These are phyloP conservation scores for Nicotiana rustica DNA, from an alignment of 305 asterid genomes.

Conservation along the genomic window DNA sequence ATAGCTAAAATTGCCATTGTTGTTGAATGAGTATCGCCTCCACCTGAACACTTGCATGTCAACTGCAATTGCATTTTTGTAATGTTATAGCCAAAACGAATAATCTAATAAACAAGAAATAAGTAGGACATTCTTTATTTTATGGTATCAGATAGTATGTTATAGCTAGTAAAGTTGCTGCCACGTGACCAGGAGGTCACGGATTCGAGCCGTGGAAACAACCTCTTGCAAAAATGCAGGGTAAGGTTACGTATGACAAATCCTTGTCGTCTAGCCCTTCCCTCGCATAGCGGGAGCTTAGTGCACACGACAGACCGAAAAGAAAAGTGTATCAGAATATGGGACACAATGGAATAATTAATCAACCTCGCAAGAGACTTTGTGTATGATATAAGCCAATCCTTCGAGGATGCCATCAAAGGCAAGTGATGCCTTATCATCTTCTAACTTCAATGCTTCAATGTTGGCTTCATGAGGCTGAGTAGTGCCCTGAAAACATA, in stretches of 20 bases:
- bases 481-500: conserved; percentile 56
- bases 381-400: conserved; percentile 62
- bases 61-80: conserved; percentile 51
- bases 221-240: no score
- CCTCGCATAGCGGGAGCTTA: no score
- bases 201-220: no score
- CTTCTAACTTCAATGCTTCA: conserved; percentile 45
- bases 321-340: no score
- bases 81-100: background rate
- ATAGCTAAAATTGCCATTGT: conserved; percentile 63
- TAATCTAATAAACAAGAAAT: background rate
- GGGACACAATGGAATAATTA: background rate
- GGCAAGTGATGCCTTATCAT: conserved; percentile 47
- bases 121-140: no score
- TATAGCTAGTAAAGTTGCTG: no score
- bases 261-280: no score
- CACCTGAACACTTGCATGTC: conserved; percentile 72
- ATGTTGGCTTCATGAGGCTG: conserved; percentile 20
- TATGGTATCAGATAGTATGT: no score
- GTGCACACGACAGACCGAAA: no score
- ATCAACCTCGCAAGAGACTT: conserved; percentile 73
- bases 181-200: no score
- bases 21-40: conserved; percentile 61
- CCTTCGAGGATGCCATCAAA: conserved; percentile 54
- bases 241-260: no score